Conservation (phyloP, 2,329 filamentous ascomycete species). For the Stenocarpella maydis region DNA sequence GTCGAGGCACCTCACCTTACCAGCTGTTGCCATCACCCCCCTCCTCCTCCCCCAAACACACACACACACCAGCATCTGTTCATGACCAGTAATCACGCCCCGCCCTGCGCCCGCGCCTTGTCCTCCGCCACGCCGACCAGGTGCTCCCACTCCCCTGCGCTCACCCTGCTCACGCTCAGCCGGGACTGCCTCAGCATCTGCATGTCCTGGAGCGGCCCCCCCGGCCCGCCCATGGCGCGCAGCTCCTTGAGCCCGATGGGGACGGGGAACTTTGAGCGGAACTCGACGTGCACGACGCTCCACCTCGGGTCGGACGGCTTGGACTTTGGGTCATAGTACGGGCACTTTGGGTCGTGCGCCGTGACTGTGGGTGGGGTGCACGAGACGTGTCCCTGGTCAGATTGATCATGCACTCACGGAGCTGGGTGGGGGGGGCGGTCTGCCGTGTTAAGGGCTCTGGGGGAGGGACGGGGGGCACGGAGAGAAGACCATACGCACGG, state of each 20-base stretch:
- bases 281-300: constrained; percentile 89
- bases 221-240: constrained; percentile 65
- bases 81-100: constrained; percentile 33
- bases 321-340: constrained; percentile 86
- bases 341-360: constrained; percentile 74
- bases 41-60: no score
- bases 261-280: constrained; percentile 80
- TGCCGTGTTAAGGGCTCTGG: no score
- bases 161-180: constrained; percentile 80
- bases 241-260: constrained; percentile 77
- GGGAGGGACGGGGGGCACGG: no score
- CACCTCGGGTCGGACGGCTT: constrained; percentile 77
- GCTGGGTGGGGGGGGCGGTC: background rate
- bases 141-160: constrained; percentile 69
- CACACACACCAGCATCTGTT: background rate
- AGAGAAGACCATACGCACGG: constrained; percentile 64
- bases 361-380: constrained; percentile 56
- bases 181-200: constrained; percentile 85
- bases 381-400: background rate
- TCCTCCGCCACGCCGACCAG: constrained; percentile 61
- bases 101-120: constrained; percentile 46
- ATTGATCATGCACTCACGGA: background rate
- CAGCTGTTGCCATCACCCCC: no score
- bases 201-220: constrained; percentile 73
- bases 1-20: background rate